phyloP scores from a whole-genome alignment of 805 yeast species.

The Lachancea kluyveri region DNA sequence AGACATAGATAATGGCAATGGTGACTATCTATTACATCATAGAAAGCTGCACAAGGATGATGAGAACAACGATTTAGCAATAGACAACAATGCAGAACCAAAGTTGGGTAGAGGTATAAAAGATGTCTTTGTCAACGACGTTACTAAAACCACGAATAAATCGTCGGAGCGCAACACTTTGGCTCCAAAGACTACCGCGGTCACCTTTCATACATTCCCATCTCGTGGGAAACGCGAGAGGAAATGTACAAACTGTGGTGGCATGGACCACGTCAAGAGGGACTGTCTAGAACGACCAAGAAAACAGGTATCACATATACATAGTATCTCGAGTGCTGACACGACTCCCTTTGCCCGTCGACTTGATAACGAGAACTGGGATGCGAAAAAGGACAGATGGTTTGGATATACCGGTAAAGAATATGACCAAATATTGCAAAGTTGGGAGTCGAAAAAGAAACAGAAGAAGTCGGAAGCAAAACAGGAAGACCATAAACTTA shows the following conservation, averaged over 20 bases:
- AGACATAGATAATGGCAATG: slow-evolving; percentile 6
- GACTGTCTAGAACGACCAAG: slow-evolving; percentile 59
- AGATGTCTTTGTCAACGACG: slow-evolving; percentile 39
- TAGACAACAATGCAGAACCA: slow-evolving; percentile 44
- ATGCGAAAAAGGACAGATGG: slow-evolving; percentile 75
- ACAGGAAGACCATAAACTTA: slow-evolving; percentile 11
- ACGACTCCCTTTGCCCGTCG: slow-evolving; percentile 6
- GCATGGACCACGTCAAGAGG: slow-evolving; percentile 38
- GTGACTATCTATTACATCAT: slow-evolving; percentile 55
- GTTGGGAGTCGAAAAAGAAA: slow-evolving; percentile 38
- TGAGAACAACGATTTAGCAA: slow-evolving; percentile 34
- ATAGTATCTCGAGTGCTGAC: background rate
- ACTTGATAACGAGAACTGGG: slow-evolving; percentile 39
- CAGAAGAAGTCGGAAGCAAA: slow-evolving; percentile 11
- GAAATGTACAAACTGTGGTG: slow-evolving; percentile 55
- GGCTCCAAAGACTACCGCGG: no score
- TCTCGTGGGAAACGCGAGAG: slow-evolving; percentile 17
- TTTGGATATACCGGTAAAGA: slow-evolving; percentile 66
- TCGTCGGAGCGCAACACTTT: no score
- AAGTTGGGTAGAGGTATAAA: slow-evolving; percentile 50
- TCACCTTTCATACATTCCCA: no score
- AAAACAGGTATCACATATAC: slow-evolving; percentile 15
- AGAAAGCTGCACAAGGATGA: slow-evolving; percentile 27
- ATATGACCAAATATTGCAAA: slow-evolving; percentile 44
- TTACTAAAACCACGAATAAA: no score